Evolutionary conservation across 371 early-diverging fungal species (phyloP), one percentile per base, ranked within the genome.

Genomic region (Phascolomyces articulosus): DNA sequence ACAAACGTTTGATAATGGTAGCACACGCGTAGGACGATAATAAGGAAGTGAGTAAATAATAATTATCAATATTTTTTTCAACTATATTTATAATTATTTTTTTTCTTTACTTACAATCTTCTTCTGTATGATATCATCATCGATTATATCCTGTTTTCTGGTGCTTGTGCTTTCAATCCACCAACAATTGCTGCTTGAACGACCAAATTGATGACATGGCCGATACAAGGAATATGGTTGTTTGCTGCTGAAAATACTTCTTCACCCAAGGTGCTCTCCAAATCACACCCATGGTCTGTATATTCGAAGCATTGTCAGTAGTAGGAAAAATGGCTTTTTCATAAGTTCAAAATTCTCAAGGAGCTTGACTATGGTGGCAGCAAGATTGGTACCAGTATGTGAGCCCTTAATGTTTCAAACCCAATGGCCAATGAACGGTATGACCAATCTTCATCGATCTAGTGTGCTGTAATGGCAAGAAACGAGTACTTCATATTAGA

Each of bases 211-310:
- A 48, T 48, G 1, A 48, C 24, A 20, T 48, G 49, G 1, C 49
- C 49, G n/a, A 48, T 48, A n/a, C 49, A 48, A 48, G n/a, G 49
- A n/a, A 48, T 20, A n/a, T 24, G 49, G 49, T 48, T 48, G 20
- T 48, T 4, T 2, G n/a, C 1, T 8, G 49, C 49, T 2, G 9
- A 21, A 24, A 48, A 48, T 6, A 48, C 49, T 1, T n/a, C n/a
- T 2, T 13, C 8, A 48, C n/a, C 11, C 2, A n/a, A 2, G 1
- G 2, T 48, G 2, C 20, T 9, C 10, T 31, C 31, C 10, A 31
- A 31, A 6, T 31, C 10, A 31, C 6, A 6, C 31, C 31, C 31
- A 31, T 31, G 3, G 31, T 31, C 6, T 31, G 10, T 10, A 31
- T 31, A 31, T 31, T 31, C 10, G 31, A 31, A 31, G 31, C 31